Percentiles rank a stretch among this genome's conserved stretches.
Conservation (phyloP, 2,329 filamentous ascomycete genomes). For the Talaromyces sp. region DNA sequence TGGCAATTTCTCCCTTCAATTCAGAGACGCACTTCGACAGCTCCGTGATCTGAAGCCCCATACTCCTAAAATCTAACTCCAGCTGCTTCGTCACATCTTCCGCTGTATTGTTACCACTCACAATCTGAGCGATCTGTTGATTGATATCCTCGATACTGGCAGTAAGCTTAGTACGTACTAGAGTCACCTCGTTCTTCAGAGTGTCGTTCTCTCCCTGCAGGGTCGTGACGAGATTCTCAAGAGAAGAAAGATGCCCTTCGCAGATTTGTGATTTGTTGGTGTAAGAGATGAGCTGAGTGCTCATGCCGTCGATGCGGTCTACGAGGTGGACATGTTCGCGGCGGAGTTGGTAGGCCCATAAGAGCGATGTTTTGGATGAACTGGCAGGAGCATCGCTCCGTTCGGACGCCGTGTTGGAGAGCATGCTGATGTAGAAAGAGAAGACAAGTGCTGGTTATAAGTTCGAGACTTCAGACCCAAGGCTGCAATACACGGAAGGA, state of each 20-base stretch:
- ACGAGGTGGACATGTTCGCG: slow-evolving; percentile 34
- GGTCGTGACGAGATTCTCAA: slow-evolving; percentile 12
- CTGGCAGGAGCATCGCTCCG: slow-evolving; percentile 4
- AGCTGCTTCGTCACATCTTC: slow-evolving; percentile 3
- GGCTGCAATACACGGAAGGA: background rate
- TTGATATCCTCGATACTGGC: slow-evolving; percentile 10
- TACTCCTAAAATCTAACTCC: background rate
- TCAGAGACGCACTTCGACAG: slow-evolving; percentile 1
- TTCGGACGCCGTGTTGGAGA: slow-evolving; percentile 8
- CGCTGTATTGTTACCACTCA: background rate
- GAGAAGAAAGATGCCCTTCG: slow-evolving; percentile 11
- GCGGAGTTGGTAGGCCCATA: slow-evolving; percentile 40
- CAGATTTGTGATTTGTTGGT: slow-evolving; percentile 5
- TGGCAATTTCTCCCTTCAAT: background rate
- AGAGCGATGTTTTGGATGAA: slow-evolving; percentile 25
- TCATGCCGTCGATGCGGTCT: slow-evolving; percentile 25
- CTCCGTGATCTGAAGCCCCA: slow-evolving; percentile 3
- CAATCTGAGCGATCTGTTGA: slow-evolving; percentile 7
- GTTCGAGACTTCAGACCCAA: background rate
- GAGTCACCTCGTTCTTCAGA: slow-evolving; percentile 14
- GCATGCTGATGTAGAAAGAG: background rate
- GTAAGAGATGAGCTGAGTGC: slow-evolving; percentile 18
- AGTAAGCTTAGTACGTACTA: slow-evolving; percentile 6
- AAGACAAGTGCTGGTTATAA: background rate
- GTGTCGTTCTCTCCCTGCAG: slow-evolving; percentile 16